These are phyloP conservation scores for Trypanosoma avium DNA, from an alignment of 208 protist genomes.

Conservation along the genomic window DNA sequence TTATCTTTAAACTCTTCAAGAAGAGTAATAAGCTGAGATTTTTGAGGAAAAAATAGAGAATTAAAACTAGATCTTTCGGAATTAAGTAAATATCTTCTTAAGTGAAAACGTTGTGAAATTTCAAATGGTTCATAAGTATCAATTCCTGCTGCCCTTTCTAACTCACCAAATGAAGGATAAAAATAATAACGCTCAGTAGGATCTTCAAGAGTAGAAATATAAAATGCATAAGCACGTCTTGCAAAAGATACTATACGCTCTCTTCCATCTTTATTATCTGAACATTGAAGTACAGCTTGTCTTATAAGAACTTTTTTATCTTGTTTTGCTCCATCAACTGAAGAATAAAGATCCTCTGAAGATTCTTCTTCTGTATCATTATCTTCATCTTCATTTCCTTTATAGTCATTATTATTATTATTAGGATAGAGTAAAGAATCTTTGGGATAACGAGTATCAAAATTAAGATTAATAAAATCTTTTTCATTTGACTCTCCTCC, in stretches of 20 bases:
- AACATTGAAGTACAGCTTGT: constrained; percentile 19
- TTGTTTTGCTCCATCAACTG: background rate
- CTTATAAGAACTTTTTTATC: constrained; percentile 15
- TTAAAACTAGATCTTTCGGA: constrained; percentile 54
- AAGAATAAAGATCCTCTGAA: background rate
- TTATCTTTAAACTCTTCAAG: constrained; percentile 67
- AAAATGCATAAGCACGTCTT: constrained; percentile 52
- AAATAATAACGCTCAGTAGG: constrained; percentile 39
- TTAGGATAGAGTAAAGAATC: no score
- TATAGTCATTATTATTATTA: constrained; percentile 7
- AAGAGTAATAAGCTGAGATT: constrained; percentile 56
- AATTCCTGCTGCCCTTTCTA: constrained; percentile 5
- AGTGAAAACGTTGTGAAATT: constrained; percentile 7
- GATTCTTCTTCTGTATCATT: constrained; percentile 14
- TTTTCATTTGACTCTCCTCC: background rate
- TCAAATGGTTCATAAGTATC: background rate
- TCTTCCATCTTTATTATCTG: constrained; percentile 12
- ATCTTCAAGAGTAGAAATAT: constrained; percentile 23
- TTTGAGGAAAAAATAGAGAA: constrained; percentile 84
- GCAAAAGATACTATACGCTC: constrained; percentile 59
- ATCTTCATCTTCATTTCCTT: constrained; percentile 21
- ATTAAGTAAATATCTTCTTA: constrained; percentile 20
- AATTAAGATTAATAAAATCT: constrained; percentile 17
- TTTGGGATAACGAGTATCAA: constrained; percentile 9
- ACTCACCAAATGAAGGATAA: constrained; percentile 32